Conservation (phyloP, 2,329 filamentous ascomycete species). For the Didymella glomerata region DNA sequence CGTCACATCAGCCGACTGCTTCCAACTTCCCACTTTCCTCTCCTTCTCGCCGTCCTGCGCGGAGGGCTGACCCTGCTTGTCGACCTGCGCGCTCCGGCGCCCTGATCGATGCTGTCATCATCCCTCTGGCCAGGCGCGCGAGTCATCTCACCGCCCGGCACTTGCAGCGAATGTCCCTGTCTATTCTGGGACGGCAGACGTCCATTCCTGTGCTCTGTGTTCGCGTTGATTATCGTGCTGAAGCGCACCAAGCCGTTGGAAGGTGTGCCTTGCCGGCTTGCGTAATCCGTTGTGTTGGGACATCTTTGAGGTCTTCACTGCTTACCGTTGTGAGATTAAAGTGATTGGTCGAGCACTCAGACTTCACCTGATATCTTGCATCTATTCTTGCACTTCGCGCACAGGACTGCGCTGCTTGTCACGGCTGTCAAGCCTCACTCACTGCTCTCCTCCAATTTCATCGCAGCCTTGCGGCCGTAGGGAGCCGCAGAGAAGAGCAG, state of each 20-base stretch:
- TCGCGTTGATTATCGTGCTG: slow-evolving; percentile 42
- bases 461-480: too few species aligned
- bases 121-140: slow-evolving; percentile 35
- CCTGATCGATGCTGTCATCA: slow-evolving; percentile 43
- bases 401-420: too few species aligned
- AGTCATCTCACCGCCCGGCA: slow-evolving; percentile 50
- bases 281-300: slow-evolving; percentile 35
- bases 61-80: slow-evolving; percentile 23
- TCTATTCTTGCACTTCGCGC: too few species aligned
- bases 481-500: too few species aligned
- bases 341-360: background rate
- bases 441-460: too few species aligned
- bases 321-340: slow-evolving; percentile 30
- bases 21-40: slow-evolving; percentile 17
- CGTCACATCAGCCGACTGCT: slow-evolving; percentile 38
- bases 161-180: slow-evolving; percentile 35
- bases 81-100: slow-evolving; percentile 27
- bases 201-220: slow-evolving; percentile 35
- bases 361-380: background rate
- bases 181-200: slow-evolving; percentile 21
- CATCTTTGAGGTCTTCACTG: slow-evolving; percentile 39
- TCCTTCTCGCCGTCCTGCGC: slow-evolving; percentile 22
- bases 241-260: slow-evolving; percentile 15
- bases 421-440: too few species aligned
- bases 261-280: slow-evolving; percentile 11